These are phyloP conservation scores for Centrapalus pauciflorus DNA, from an alignment of 129 eudicot genomes.

Conservation along the genomic window DNA sequence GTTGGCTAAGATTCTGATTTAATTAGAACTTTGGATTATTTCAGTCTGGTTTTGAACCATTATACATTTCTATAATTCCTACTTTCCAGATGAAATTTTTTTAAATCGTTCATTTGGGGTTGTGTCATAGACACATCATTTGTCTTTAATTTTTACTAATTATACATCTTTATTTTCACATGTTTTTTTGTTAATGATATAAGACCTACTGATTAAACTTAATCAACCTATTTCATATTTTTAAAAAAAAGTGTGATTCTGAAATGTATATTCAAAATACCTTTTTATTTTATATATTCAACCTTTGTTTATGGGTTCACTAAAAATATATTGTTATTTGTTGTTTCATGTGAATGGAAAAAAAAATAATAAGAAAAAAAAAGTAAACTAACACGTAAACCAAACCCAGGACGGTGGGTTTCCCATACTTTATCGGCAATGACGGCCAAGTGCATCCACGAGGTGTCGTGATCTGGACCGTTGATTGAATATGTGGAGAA, in stretches of 20 bases:
- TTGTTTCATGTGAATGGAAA: background rate
- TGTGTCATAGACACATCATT: too few species aligned
- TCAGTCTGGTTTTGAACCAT: too few species aligned
- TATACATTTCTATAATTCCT: too few species aligned
- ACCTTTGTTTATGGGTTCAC: background rate
- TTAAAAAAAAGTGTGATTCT: background rate
- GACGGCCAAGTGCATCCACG: background rate
- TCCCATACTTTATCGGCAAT: background rate
- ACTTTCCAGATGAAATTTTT: too few species aligned
- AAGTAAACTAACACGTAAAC: background rate
- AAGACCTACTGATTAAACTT: too few species aligned
- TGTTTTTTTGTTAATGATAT: background rate
- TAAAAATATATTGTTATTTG: background rate
- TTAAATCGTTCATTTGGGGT: too few species aligned
- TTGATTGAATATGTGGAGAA: background rate
- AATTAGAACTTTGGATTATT: too few species aligned
- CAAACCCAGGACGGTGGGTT: background rate
- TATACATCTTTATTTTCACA: background rate
- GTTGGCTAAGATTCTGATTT: too few species aligned
- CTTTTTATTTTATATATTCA: too few species aligned
- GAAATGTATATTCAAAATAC: too few species aligned
- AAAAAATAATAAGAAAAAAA: too few species aligned
- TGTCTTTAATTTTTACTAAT: too few species aligned
- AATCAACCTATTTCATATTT: background rate
- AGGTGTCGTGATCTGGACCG: conserved; percentile 2